A percentile compares a stretch with the other conserved stretches of the same genome.
phyloP scores from a whole-genome alignment of 2,329 filamentous ascomycete species.

The Cladosporium oxysporum region DNA sequence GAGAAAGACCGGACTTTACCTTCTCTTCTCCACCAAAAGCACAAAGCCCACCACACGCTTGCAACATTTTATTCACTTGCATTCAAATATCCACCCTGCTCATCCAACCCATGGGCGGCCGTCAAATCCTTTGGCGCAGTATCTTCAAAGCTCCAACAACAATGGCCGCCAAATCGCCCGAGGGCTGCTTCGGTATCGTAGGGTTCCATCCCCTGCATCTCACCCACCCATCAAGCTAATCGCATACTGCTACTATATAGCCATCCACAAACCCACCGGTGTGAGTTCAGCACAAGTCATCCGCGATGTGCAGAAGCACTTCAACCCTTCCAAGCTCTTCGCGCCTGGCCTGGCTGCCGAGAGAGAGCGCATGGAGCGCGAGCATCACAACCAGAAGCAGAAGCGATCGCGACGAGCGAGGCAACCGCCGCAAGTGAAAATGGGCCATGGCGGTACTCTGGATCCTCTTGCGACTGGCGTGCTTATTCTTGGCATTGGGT shows the following conservation, averaged over 20 bases:
- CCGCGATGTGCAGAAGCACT: conserved; percentile 79
- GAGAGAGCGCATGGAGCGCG: conserved; percentile 55
- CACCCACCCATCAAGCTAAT: conserved; percentile 16
- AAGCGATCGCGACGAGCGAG: conserved; percentile 55
- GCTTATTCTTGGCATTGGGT: conserved; percentile 82
- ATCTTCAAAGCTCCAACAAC: conserved; percentile 20
- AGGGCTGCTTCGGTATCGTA: conserved; percentile 63
- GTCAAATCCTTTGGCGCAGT: conserved; percentile 30
- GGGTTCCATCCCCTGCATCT: conserved; percentile 29
- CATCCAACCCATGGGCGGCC: conserved; percentile 26
- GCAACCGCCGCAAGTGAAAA: conserved; percentile 74
- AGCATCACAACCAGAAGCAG: conserved; percentile 60
- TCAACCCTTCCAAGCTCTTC: conserved; percentile 81
- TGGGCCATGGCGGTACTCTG: conserved; percentile 93
- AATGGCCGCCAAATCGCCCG: conserved; percentile 40
- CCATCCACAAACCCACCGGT: conserved; percentile 87
- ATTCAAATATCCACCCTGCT: neutral
- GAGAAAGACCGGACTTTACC: neutral
- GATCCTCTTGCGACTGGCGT: conserved; percentile 94
- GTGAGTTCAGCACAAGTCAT: conserved; percentile 89
- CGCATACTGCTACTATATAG: conserved; percentile 48
- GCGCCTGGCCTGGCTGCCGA: conserved; percentile 72
- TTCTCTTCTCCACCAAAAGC: neutral
- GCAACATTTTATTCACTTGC: neutral
- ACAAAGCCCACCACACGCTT: neutral